A percentile compares a stretch with the other conserved stretches of the same genome.
Evolutionary conservation across 2,329 filamentous ascomycete species (phyloP).

Genomic region (Dendrostoma leiphaemia): DNA sequence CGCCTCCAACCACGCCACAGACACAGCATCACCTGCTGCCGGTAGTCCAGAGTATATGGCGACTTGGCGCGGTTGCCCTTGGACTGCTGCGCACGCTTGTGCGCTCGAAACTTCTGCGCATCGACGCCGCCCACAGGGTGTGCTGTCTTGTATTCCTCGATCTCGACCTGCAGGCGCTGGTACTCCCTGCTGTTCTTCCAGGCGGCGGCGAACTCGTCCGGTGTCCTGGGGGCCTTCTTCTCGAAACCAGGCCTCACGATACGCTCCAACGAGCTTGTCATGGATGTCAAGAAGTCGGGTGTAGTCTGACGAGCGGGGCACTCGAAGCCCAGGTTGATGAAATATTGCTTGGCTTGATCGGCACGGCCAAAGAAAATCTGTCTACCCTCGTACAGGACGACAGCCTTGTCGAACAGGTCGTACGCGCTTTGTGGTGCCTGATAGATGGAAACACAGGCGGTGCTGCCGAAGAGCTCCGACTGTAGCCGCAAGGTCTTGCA

Average conservation of each 20-base stretch:
- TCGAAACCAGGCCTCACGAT: constrained; percentile 55
- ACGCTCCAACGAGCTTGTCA: constrained; percentile 60
- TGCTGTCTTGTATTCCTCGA: constrained; percentile 51
- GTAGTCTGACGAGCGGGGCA: constrained; percentile 66
- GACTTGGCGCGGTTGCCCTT: constrained; percentile 63
- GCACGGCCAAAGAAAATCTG: constrained; percentile 64
- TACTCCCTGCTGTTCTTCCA: constrained; percentile 58
- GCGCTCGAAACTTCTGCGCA: constrained; percentile 55
- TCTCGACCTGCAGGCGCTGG: constrained; percentile 49
- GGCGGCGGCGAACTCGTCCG: constrained; percentile 58
- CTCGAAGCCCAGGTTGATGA: constrained; percentile 64
- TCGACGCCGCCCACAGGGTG: constrained; percentile 57
- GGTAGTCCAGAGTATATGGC: constrained; percentile 78
- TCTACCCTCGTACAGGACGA: constrained; percentile 57
- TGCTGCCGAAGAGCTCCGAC: constrained; percentile 64
- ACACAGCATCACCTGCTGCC: constrained; percentile 75
- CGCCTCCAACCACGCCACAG: constrained; percentile 78
- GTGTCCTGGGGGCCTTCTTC: constrained; percentile 54
- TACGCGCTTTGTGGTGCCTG: constrained; percentile 66
- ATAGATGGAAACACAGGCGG: constrained; percentile 71
- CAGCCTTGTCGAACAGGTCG: constrained; percentile 60
- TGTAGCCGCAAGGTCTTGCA: constrained; percentile 67
- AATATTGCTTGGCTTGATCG: constrained; percentile 61
- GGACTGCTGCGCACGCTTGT: constrained; percentile 53
- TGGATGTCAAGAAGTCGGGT: constrained; percentile 70